A percentile compares a stretch with the other conserved stretches of the same genome.
These are phyloP conservation scores for Rhodosporidiobolus odoratus DNA, from an alignment of 768 basidiomycete species.

Conservation along the genomic window DNA sequence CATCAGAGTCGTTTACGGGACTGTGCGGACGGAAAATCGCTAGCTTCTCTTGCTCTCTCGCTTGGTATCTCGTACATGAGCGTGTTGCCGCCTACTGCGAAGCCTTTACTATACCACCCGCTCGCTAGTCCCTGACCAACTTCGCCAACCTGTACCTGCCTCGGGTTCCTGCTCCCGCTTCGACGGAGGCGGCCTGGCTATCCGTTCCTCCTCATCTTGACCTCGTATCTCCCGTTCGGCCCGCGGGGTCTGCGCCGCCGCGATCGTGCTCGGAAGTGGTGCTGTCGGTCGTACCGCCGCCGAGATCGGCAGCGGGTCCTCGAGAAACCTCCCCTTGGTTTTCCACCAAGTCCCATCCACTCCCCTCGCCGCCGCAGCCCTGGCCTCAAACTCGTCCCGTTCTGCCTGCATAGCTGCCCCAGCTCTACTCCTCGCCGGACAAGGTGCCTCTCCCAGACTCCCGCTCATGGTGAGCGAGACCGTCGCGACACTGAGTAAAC, in stretches of 20 bases:
- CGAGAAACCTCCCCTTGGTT: constrained; percentile 10
- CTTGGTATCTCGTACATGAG: no score
- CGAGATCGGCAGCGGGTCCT: not conserved
- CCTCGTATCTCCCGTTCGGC: not conserved
- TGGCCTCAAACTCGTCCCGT: not conserved
- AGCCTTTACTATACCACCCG: constrained; percentile 14
- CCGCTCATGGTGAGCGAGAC: constrained; percentile 28
- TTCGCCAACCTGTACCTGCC: not conserved
- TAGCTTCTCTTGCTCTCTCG: not conserved
- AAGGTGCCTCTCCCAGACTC: not conserved
- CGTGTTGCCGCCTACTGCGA: no score
- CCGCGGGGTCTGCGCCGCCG: not conserved
- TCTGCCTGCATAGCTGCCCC: constrained; percentile 2
- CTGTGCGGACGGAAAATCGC: no score
- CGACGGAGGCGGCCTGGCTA: not conserved
- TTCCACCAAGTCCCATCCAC: constrained; percentile 1
- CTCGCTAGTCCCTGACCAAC: not conserved
- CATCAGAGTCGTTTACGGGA: no score
- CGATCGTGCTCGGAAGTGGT: not conserved
- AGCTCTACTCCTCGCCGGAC: constrained; percentile 7
- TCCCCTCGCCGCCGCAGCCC: not conserved
- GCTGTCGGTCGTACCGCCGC: not conserved
- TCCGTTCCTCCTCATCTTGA: not conserved
- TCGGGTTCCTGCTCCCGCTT: not conserved
- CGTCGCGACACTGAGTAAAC: constrained; percentile 18